These are phyloP conservation scores for Sclerotinia sclerotiorum DNA, from an alignment of 2,329 filamentous ascomycete genomes.

Conservation along the genomic window DNA sequence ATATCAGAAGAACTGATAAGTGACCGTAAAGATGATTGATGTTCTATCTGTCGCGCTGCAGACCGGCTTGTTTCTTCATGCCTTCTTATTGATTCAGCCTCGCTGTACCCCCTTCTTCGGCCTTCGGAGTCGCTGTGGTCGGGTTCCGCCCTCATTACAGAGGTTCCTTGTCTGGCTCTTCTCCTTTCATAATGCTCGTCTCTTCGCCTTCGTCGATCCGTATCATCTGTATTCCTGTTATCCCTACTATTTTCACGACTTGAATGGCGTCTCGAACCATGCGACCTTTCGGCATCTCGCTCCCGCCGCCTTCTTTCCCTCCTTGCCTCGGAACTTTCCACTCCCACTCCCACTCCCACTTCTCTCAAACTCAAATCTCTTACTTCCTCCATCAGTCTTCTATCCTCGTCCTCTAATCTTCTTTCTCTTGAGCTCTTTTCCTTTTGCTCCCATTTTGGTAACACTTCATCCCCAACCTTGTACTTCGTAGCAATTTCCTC, in stretches of 20 bases:
- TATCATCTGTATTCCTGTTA: conserved; percentile 34
- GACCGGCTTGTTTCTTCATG: conserved; percentile 35
- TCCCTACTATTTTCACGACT: conserved; percentile 42
- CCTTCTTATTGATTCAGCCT: conserved; percentile 35
- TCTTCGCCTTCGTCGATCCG: conserved; percentile 39
- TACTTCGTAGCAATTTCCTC: conserved; percentile 74
- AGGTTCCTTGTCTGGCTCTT: conserved; percentile 28
- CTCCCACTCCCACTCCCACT: conserved; percentile 57
- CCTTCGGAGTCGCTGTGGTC: conserved; percentile 31
- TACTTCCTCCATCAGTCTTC: conserved; percentile 38
- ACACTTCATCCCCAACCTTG: conserved; percentile 75
- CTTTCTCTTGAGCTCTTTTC: conserved; percentile 55
- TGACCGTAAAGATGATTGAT: conserved; percentile 85
- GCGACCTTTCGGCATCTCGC: conserved; percentile 32
- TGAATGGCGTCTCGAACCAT: conserved; percentile 33
- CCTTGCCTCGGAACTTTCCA: conserved; percentile 41
- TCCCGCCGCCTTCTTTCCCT: conserved; percentile 38
- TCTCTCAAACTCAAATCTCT: conserved; percentile 55
- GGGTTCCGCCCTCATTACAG: conserved; percentile 25
- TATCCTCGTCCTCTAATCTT: conserved; percentile 48
- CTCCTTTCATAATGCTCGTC: conserved; percentile 40
- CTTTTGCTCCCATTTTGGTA: conserved; percentile 59
- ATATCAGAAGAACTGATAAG: conserved; percentile 78
- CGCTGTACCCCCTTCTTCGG: conserved; percentile 33
- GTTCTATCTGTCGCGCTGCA: conserved; percentile 65